Evolutionary conservation across 2,329 filamentous ascomycete species (phyloP), one percentile per base, ranked within the genome.

Genomic region (Tolypocladium nubicola): DNA sequence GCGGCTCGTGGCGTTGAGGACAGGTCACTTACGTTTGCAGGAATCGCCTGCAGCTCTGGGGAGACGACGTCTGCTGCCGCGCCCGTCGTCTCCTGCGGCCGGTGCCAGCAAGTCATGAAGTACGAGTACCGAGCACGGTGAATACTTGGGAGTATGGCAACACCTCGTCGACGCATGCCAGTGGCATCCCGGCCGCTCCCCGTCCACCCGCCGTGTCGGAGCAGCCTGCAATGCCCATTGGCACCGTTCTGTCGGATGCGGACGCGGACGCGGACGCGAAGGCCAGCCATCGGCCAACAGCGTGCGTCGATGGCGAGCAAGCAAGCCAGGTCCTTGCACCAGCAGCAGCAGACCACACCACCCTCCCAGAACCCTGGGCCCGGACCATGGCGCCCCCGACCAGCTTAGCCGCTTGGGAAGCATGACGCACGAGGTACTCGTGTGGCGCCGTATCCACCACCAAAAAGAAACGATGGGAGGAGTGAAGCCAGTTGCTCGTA

Each of bases 191-290:
- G 39, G 35, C 54, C 37, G 13, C 35, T 40, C 52, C 35, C 47
- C 30, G 47, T 35, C 47, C 47, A 21, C 30, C 47, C 47, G 47
- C 47, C 30, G 47, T 52, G 53, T 47, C 56, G 59, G 26, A 37
- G 30, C 47, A 52, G 38, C 52, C 57, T 61, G 59, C 59, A 61
- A 54, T n/a, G 38, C 40, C 35, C 23, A 59, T 57, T 59, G 59
- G 59, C 59, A 59, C 62, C 62, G 58, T 41, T 56, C 54, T 61
- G 62, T 62, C 60, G 62, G 62, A 58, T 60, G 56, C 62, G 45
- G 53, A 52, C 52, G 55, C 33, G 43, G 54, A 55, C 59, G 57
- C 41, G 49, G 55, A 52, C 58, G 23, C 23, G 23, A 26, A 26
- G 23, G 23, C 21, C 14, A 13, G 41, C 41, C 41, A 26, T 26